A percentile compares a stretch with the other conserved stretches of the same genome.
Evolutionary conservation across 345 rosid species (phyloP).

Genomic region (Eucalyptus lansdowneana): DNA sequence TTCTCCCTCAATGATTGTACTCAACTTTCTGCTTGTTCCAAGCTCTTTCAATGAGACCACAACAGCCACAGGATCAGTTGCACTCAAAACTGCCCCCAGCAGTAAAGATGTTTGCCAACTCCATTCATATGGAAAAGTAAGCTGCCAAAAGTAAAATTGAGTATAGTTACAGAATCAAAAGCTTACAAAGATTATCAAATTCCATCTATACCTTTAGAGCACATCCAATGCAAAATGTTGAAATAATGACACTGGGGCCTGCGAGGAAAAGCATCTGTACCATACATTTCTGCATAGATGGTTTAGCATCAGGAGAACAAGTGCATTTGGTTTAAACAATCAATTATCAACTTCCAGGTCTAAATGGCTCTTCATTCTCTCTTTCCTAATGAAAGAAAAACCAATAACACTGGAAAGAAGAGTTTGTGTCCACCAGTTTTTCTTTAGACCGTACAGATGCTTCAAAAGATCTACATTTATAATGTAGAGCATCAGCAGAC

Average conservation of each 20-base stretch:
- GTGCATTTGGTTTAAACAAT: background rate
- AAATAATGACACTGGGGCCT: constrained; percentile 81
- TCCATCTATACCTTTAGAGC: constrained; percentile 37
- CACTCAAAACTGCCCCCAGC: constrained; percentile 86
- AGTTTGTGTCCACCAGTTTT: background rate
- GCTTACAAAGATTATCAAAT: background rate
- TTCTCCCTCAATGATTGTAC: constrained; percentile 84
- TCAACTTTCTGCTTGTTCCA: constrained; percentile 87
- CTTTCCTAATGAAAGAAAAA: background rate
- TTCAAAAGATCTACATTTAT: background rate
- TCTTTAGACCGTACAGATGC: background rate
- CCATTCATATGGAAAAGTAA: constrained; percentile 76
- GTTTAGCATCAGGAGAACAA: background rate
- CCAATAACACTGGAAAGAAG: background rate
- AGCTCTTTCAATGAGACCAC: constrained; percentile 82
- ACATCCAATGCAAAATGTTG: constrained; percentile 53
- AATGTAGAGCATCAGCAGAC: background rate
- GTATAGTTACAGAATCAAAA: background rate
- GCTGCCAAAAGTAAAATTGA: constrained; percentile 15
- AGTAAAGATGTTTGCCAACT: constrained; percentile 82
- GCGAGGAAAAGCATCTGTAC: constrained; percentile 85
- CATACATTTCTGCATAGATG: constrained; percentile 42
- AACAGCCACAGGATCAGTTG: constrained; percentile 94
- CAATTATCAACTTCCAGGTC: background rate
- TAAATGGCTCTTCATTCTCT: background rate